Percentiles rank a stretch among this genome's conserved stretches.
Evolutionary conservation across 805 yeast species (phyloP).

Genomic region (Lachancea waltii): DNA sequence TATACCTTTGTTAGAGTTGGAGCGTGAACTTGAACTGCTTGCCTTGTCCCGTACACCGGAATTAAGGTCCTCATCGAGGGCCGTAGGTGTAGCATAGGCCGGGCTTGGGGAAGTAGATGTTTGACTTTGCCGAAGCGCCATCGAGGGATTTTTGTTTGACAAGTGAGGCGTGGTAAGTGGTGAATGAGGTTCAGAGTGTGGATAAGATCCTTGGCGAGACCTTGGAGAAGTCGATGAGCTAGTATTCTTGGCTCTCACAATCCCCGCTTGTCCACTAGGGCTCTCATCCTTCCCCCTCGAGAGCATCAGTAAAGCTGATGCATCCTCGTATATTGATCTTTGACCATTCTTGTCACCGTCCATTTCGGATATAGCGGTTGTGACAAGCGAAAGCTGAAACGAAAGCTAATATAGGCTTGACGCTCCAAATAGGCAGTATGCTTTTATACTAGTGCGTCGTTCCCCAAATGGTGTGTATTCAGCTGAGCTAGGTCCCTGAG

Average conservation of each 20-base stretch:
- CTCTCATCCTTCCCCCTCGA: slow-evolving; percentile 50
- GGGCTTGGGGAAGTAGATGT: slow-evolving; percentile 41
- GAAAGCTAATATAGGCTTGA: no score
- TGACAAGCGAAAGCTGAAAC: background rate
- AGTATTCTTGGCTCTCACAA: no score
- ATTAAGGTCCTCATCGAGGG: slow-evolving; percentile 12
- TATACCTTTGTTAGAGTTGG: slow-evolving; percentile 40
- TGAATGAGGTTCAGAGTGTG: slow-evolving; percentile 8
- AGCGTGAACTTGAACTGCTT: slow-evolving; percentile 10
- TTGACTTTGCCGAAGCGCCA: slow-evolving; percentile 29
- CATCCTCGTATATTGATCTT: slow-evolving; percentile 44
- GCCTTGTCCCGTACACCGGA: background rate
- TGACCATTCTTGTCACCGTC: slow-evolving; percentile 10
- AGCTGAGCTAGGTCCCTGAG: no score
- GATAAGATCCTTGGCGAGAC: background rate
- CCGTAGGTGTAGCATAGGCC: slow-evolving; percentile 37
- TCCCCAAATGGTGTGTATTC: background rate
- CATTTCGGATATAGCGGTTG: slow-evolving; percentile 1
- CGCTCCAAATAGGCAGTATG: background rate
- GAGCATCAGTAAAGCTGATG: slow-evolving; percentile 55
- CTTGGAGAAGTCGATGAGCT: no score
- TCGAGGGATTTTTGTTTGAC: slow-evolving; percentile 3
- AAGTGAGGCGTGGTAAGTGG: background rate
- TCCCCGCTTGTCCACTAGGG: no score
- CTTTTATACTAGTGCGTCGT: background rate